A percentile compares a stretch with the other conserved stretches of the same genome.
Conservation (phyloP, 2,329 filamentous ascomycete genomes). For the Cyphellophora attinorum region DNA sequence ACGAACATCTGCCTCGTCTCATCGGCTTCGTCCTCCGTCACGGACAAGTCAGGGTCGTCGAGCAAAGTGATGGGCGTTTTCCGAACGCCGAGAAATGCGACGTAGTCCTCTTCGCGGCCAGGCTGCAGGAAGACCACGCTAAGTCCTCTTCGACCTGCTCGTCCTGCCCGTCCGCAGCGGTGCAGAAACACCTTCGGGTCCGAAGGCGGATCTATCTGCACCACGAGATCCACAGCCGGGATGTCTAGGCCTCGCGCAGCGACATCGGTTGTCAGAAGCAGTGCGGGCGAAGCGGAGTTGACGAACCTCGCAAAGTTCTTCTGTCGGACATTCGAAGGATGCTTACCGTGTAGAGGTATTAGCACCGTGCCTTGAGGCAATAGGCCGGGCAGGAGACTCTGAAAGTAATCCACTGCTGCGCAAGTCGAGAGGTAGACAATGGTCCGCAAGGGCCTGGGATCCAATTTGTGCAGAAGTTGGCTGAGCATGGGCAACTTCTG, state of each 20-base stretch:
- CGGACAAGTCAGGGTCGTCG: slow-evolving; percentile 43
- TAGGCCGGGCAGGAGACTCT: slow-evolving; percentile 64
- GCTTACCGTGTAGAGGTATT: slow-evolving; percentile 83
- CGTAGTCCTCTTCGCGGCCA: slow-evolving; percentile 80
- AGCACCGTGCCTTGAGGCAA: slow-evolving; percentile 58
- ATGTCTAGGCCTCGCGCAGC: slow-evolving; percentile 87
- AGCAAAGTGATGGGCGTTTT: slow-evolving; percentile 72
- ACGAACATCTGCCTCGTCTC: slow-evolving; percentile 53
- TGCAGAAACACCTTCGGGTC: slow-evolving; percentile 79
- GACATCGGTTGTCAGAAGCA: slow-evolving; percentile 87
- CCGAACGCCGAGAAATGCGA: slow-evolving; percentile 74
- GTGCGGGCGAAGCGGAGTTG: slow-evolving; percentile 61
- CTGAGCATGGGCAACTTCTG: slow-evolving; percentile 71
- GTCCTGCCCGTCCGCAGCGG: slow-evolving; percentile 53
- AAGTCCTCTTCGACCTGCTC: slow-evolving; percentile 61
- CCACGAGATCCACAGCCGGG: slow-evolving; percentile 79
- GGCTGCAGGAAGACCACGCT: slow-evolving; percentile 79
- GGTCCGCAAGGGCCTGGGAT: slow-evolving; percentile 68
- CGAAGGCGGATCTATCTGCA: slow-evolving; percentile 76
- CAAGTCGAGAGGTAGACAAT: slow-evolving; percentile 93
- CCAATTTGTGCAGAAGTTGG: slow-evolving; percentile 58
- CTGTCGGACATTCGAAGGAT: slow-evolving; percentile 74
- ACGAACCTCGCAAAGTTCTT: slow-evolving; percentile 80
- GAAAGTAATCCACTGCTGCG: slow-evolving; percentile 89
- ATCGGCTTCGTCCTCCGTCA: slow-evolving; percentile 54